Evolutionary conservation across 2,329 filamentous ascomycete genomes (phyloP).

Genomic region (Geosmithia putterillii): DNA sequence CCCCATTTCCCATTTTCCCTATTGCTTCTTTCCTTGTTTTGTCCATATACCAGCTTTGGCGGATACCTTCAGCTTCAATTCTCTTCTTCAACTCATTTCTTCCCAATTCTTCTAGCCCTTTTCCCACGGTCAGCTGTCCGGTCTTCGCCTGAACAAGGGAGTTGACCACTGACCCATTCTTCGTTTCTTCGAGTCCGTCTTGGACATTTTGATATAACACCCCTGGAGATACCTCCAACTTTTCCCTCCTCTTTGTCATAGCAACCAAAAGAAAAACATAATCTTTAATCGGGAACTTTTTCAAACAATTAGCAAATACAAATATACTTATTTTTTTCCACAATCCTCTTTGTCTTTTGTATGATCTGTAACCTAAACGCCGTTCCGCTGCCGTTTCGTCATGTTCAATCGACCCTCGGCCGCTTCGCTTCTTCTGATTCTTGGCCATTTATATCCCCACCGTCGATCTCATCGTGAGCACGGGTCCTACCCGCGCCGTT

Average conservation of each 20-base stretch:
- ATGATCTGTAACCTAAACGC: background rate
- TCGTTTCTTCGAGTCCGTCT: background rate
- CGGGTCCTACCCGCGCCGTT: constrained; percentile 52
- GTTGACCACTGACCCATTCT: background rate
- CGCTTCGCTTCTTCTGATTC: constrained; percentile 29
- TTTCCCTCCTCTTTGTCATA: constrained; percentile 1
- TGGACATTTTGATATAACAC: background rate
- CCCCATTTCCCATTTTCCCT: constrained; percentile 4
- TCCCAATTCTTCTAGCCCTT: background rate
- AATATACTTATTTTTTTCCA: background rate
- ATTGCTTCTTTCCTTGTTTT: background rate
- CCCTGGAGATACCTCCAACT: background rate
- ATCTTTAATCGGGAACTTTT: background rate
- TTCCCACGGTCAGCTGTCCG: too few species aligned
- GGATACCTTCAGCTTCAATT: background rate
- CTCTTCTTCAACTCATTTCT: background rate
- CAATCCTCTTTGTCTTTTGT: background rate
- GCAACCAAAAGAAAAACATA: background rate
- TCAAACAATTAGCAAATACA: background rate
- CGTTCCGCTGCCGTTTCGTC: background rate
- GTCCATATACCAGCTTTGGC: background rate
- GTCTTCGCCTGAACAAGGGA: background rate
- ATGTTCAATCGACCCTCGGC: constrained; percentile 26
- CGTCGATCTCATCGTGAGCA: constrained; percentile 39
- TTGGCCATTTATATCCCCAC: constrained; percentile 29